Base-by-base conservation (phyloP, 1,284 basidiomycete genomes). In the Apiotrichum mycotoxinovorans region DNA sequence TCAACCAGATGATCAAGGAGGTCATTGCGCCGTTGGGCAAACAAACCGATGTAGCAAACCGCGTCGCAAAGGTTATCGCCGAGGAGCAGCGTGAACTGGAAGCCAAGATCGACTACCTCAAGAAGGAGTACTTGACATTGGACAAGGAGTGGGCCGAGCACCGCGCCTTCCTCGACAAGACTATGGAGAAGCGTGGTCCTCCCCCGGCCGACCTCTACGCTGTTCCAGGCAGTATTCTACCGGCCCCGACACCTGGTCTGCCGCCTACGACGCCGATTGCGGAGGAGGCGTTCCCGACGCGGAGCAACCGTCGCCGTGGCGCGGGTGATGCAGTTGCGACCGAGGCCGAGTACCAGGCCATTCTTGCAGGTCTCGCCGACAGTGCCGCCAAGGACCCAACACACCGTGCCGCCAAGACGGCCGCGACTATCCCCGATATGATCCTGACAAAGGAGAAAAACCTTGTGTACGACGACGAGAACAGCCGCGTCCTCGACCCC, bases 341-440 rank as follows among this genome's bases (percentile, higher is more conserved):
- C 20, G 95, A 98, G 74, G 83, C 96, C 56, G 95, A 98, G 80
- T 94, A 97, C 84, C 89, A 97, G 69, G 92, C 94, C 77, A 94
- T 98, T 70, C 87, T 98, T 54, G 91, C 91, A 14, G 92, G 87
- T 67, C 80, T 97, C 40, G 93, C 92, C 47, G 90, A 88, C 65
- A 91, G 94, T 62, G 94, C 95, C 63, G 85, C 91, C 55, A 91
- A 88, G 45, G 93, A 98, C 75, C 92, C 94, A 0, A 89, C 85
- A 64, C 84, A 89, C 64, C 85, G 97, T 22, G 91, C 91, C 3
- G 81, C 86, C 49, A 84, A 86, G 62, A 97, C 96, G 56, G 83
- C 92, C n/a, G 94, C 94, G 18, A 83, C 79, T 23, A 88, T 95
- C 42, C 95, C 95, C 1, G 92, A 98, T 73, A 94, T 97, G 91